These are phyloP conservation scores for Chaetoceros muelleri DNA, from an alignment of 108 stramenopile genomes.

Conservation along the genomic window DNA sequence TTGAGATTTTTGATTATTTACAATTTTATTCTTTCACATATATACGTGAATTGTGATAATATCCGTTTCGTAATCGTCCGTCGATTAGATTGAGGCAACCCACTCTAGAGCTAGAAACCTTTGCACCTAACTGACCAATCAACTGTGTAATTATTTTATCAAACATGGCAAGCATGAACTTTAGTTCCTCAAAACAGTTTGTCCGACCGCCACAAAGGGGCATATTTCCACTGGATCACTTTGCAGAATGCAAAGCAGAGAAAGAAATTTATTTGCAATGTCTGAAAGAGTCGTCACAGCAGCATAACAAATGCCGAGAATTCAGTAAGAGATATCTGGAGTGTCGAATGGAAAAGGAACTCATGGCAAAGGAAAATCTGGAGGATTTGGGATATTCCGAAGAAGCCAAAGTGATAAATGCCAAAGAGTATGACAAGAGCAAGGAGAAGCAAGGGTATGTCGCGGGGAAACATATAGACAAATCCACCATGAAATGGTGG, in stretches of 20 bases:
- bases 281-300: constrained; percentile 53
- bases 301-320: constrained; percentile 79
- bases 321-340: constrained; percentile 72
- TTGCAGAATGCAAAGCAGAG: constrained; percentile 67
- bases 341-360: constrained; percentile 75
- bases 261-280: constrained; percentile 59
- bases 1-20: no score
- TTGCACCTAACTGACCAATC: no score
- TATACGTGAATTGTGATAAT: no score
- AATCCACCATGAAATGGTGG: constrained; percentile 57
- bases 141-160: no score
- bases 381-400: constrained; percentile 63
- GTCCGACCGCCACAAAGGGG: constrained; percentile 82
- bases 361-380: constrained; percentile 79
- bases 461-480: constrained; percentile 78
- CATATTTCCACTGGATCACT: constrained; percentile 85
- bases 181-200: constrained; percentile 65
- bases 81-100: no score
- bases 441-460: constrained; percentile 80
- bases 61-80: no score
- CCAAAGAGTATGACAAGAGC: constrained; percentile 65
- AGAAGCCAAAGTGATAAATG: constrained; percentile 47
- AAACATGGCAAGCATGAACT: constrained; percentile 46
- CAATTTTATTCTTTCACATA: no score
- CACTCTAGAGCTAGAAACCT: no score